These are phyloP conservation scores for Leishmania mexicana DNA, from an alignment of 208 protist genomes.

Conservation along the genomic window DNA sequence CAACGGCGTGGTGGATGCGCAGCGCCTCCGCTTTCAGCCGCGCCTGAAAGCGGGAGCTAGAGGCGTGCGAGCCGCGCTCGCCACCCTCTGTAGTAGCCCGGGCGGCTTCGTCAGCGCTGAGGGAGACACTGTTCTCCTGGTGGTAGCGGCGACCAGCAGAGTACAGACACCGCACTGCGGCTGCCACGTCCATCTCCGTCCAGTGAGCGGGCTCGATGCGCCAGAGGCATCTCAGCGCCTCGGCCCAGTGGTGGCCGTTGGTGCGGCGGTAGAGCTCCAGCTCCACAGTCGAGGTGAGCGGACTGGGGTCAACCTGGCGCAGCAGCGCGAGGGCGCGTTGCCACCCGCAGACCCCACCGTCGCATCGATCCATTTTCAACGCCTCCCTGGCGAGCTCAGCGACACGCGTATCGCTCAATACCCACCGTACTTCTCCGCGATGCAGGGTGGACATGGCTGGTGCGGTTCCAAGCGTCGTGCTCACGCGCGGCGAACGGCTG, in stretches of 20 bases:
- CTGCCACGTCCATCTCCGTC: constrained; percentile 69
- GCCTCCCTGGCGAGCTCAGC: constrained; percentile 29
- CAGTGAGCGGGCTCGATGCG: constrained; percentile 39
- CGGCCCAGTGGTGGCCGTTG: constrained; percentile 29
- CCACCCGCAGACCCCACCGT: constrained; percentile 33
- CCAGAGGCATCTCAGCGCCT: constrained; percentile 40
- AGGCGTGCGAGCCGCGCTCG: not conserved
- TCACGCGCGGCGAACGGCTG: not conserved
- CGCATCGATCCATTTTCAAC: constrained; percentile 15
- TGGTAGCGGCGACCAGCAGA: constrained; percentile 20
- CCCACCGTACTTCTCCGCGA: constrained; percentile 21
- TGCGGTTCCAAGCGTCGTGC: not conserved
- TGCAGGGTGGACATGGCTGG: constrained; percentile 18
- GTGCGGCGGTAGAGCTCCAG: constrained; percentile 52
- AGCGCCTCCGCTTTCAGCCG: constrained; percentile 27
- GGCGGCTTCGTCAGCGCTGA: not conserved
- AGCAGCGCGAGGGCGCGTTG: constrained; percentile 40
- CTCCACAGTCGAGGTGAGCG: constrained; percentile 32
- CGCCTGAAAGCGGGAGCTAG: constrained; percentile 4
- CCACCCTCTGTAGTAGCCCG: not conserved
- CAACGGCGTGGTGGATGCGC: constrained; percentile 18
- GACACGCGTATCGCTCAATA: constrained; percentile 34
- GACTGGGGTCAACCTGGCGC: constrained; percentile 28
- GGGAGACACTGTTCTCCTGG: not conserved
- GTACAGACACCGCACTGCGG: constrained; percentile 55